Base-by-base conservation (phyloP, 2,329 filamentous ascomycete species). In the Botryotinia globosa region DNA sequence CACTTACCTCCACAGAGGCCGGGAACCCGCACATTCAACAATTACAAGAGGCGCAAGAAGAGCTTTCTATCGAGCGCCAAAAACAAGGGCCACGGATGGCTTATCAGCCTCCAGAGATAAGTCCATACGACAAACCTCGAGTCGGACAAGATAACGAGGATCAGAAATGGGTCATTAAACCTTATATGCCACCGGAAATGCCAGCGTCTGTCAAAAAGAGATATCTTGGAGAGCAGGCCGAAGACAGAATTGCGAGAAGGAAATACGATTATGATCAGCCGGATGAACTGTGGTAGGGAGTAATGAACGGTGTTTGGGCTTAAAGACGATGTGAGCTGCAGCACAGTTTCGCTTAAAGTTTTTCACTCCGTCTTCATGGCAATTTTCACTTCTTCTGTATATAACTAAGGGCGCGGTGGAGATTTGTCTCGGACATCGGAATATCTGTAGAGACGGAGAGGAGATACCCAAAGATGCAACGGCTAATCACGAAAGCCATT, bases 231-330 rank as follows among this genome's bases (percentile, higher is more conserved):
- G 59, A 67, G 9, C 69, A 42, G 34, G 39, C 45, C n/a, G 68
- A 39, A 4, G 25, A 44, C 10, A 45, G 44, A 7, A 12, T 20
- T 65, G n/a, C 22, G 37, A 71, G 69, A n/a, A 56, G 59, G 16
- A 66, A 71, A 34, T 34, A 42, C 25, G 45, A 71, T 56, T 71
- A 71, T 42, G 44, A 71, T 44, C 59, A 71, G 44, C 59, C 59
- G 14, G 37, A 59, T 34, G 70, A 72, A 42, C 16, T 72, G 32
- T 72, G 70, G 70, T 72, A 68, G 62, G 16, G 25, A 39, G 56
- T 25, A 54, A 42, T 56, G 9, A 39, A 67, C 3, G 34, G 34
- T 14, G 16, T 42, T 29, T 42, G 48, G 16, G 18, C 34, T 54
- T 4, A 25, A 42, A 14, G 51, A 10, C 16, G 45, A 39, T 67